phyloP scores from a whole-genome alignment of 805 yeast species.

The Candida sakaeoensis region DNA sequence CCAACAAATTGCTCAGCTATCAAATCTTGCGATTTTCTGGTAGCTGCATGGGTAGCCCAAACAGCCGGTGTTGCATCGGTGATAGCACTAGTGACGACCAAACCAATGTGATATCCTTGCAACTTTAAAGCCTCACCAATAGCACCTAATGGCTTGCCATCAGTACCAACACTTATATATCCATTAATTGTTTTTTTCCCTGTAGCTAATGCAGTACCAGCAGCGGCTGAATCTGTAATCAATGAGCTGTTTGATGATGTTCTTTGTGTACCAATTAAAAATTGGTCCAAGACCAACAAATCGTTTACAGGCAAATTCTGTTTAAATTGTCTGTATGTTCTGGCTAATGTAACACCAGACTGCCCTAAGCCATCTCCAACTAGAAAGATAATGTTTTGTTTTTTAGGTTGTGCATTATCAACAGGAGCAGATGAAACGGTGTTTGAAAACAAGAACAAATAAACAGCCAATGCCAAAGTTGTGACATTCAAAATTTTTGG shows the following conservation, averaged over 20 bases:
- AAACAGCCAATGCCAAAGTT: conserved; percentile 7
- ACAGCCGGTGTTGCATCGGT: conserved; percentile 96
- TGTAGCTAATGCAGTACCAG: conserved; percentile 91
- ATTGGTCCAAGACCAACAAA: conserved; percentile 57
- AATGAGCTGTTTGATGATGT: conserved; percentile 77
- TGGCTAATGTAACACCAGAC: conserved; percentile 71
- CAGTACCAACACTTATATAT: conserved; percentile 79
- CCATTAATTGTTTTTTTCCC: conserved; percentile 80
- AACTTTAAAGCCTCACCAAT: conserved; percentile 82
- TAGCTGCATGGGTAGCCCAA: conserved; percentile 73
- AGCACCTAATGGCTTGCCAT: conserved; percentile 74
- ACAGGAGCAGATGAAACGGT: conserved; percentile 9
- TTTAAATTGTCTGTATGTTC: conserved; percentile 65
- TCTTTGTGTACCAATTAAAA: conserved; percentile 77
- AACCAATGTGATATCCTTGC: conserved; percentile 75
- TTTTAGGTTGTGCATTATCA: conserved; percentile 18
- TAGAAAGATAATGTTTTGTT: conserved; percentile 77
- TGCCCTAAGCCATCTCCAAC: conserved; percentile 96
- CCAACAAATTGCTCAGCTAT: conserved; percentile 89
- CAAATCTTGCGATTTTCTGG: conserved; percentile 72
- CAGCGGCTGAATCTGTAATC: conserved; percentile 93
- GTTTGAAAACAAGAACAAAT: conserved; percentile 8
- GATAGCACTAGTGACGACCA: conserved; percentile 87
- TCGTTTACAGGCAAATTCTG: conserved; percentile 53
- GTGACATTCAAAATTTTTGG: conserved; percentile 7